A percentile compares a stretch with the other conserved stretches of the same genome.
phyloP scores from a whole-genome alignment of 2,329 filamentous ascomycete genomes.

The Penicillium aurantiogriseum region DNA sequence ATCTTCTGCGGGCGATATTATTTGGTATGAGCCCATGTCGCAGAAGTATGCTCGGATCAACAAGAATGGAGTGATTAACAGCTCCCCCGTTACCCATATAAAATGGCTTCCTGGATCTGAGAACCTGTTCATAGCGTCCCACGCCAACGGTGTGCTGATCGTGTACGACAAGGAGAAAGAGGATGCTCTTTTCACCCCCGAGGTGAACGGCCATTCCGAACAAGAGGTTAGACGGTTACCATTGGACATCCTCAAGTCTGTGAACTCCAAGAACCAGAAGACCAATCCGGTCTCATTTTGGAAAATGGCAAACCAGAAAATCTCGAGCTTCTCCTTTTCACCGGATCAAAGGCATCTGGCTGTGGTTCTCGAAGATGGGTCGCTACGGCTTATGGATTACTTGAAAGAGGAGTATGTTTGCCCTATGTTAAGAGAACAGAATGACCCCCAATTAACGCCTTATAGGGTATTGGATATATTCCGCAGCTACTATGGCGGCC shows the following conservation, averaged over 20 bases:
- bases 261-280: constrained; percentile 91
- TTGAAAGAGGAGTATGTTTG: constrained; percentile 74
- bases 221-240: constrained; percentile 30
- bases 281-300: constrained; percentile 87
- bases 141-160: constrained; percentile 85
- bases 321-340: constrained; percentile 89
- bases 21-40: constrained; percentile 97
- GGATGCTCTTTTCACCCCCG: constrained; percentile 73
- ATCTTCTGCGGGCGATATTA: constrained; percentile 93
- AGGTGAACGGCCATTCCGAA: constrained; percentile 46
- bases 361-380: constrained; percentile 87
- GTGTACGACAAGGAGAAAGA: constrained; percentile 99
- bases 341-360: constrained; percentile 85
- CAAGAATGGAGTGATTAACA: constrained; percentile 92
- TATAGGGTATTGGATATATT: constrained; percentile 81
- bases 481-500: constrained; percentile 87
- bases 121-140: constrained; percentile 84
- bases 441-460: constrained; percentile 5
- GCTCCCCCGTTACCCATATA: constrained; percentile 80
- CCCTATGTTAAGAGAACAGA: not conserved
- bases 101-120: constrained; percentile 94
- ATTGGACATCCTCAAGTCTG: constrained; percentile 81
- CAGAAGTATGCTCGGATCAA: constrained; percentile 95
- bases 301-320: constrained; percentile 86
- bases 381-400: constrained; percentile 86